Evolutionary conservation across 371 early-diverging fungal species (phyloP), one percentile per base, ranked within the genome.

Genomic region (Chytridiales sp.): DNA sequence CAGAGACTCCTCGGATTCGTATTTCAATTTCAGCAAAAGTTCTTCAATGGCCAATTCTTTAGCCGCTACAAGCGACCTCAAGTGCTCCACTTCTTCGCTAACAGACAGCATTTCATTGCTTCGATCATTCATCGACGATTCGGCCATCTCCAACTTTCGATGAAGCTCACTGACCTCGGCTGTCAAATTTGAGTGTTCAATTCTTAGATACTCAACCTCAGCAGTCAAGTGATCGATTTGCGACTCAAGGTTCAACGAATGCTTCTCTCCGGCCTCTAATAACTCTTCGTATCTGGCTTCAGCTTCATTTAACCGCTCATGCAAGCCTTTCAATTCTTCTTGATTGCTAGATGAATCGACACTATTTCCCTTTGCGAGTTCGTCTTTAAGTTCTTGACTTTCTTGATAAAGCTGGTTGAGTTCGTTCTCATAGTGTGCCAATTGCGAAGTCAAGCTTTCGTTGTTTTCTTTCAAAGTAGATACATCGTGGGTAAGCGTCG

Each of bases 221-320:
- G 61, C 42, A 5, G 42, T 19, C 27, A 60, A 26, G 22, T 50
- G 51, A 27, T 66, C 61, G 21, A 61, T 55, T 13, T 42, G 47
- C 19, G 32, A 21, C 38, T 67, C 67, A 4, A 67, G 48, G 17
- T 61, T 42, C 3, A 46, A 8, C 6, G 67, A 53, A 39, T 67
- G 67, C 21, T 52, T 51, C 44, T 67, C 67, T 15, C 67, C 67
- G 32, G 59, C 67, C 11, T 57, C 62, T 38, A 56, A 67, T 1
- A 67, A 49, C 22, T 57, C 53, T 17, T 61, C 67, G 39, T 57
- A 67, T 15, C 62, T 49, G 17, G 39, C 30, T 22, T 67, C 61
- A 2, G 58, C 15, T 27, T 67, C 67, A 6, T 5, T 36, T 0
- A 67, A 38, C 26, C 30, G 47, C 4, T 42, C n/a, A 3, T 48